phyloP scores from a whole-genome alignment of 2,329 filamentous ascomycete genomes.

The Herpotrichia juniperi region DNA sequence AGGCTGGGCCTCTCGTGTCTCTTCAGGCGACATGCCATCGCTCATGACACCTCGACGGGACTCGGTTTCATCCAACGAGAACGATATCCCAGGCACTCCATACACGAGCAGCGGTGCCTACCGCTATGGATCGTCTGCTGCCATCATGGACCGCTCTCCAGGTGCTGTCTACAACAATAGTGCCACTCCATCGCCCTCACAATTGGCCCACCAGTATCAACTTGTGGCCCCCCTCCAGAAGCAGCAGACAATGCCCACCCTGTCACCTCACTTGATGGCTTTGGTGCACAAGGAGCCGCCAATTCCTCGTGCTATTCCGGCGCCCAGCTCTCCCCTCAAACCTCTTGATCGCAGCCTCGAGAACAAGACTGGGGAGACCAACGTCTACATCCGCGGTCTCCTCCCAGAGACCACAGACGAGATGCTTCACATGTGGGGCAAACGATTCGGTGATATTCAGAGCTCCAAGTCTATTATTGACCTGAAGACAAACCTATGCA shows the following conservation, averaged over 20 bases:
- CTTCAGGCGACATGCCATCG: constrained; percentile 55
- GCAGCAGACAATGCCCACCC: constrained; percentile 44
- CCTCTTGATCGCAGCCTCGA: constrained; percentile 92
- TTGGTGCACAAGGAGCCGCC: constrained; percentile 71
- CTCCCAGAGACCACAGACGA: constrained; percentile 95
- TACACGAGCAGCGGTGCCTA: constrained; percentile 52
- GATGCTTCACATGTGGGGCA: constrained; percentile 79
- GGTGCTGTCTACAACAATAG: constrained; percentile 55
- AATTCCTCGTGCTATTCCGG: constrained; percentile 87
- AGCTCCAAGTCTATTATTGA: constrained; percentile 99
- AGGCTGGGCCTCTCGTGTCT: constrained; percentile 53
- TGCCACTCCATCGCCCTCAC: constrained; percentile 57
- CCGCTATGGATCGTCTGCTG: constrained; percentile 50
- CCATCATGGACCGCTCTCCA: constrained; percentile 58
- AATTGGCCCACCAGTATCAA: constrained; percentile 51
- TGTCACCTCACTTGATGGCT: constrained; percentile 53
- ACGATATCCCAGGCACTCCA: constrained; percentile 58
- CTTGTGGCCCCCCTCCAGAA: constrained; percentile 49
- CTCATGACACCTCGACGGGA: constrained; percentile 59
- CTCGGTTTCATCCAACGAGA: constrained; percentile 59
- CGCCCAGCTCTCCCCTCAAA: constrained; percentile 84
- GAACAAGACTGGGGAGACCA: constrained; percentile 93
- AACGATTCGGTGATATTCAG: constrained; percentile 86
- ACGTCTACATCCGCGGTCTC: constrained; percentile 97
- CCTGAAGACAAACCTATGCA: constrained; percentile 89